Evolutionary conservation across 306 rosid genomes (phyloP).

Genomic region (Corylus avellana): DNA sequence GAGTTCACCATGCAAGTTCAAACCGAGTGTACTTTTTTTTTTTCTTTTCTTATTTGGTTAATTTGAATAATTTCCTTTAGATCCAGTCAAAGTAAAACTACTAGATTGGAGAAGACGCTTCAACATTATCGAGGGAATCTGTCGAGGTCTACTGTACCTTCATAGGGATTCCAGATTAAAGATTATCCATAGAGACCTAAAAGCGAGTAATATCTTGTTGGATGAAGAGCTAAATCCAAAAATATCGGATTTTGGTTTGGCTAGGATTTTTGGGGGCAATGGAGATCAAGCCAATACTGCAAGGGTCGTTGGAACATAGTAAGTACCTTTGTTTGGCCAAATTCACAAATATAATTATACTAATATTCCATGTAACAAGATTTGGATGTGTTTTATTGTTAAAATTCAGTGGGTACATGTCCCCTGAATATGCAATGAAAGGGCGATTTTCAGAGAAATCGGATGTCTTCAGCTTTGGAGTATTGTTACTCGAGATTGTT

Average conservation of each 20-base stretch:
- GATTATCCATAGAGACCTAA: slow-evolving; percentile 23
- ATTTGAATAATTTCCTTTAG: slow-evolving; percentile 2
- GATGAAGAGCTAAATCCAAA: slow-evolving; percentile 4
- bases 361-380: too few species aligned
- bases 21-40: not conserved
- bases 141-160: slow-evolving; percentile 21
- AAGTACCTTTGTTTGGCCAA: too few species aligned
- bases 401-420: not conserved
- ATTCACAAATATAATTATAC: too few species aligned
- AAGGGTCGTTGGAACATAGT: too few species aligned
- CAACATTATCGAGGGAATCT: not conserved
- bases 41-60: not conserved
- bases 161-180: slow-evolving; percentile 22
- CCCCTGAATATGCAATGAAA: not conserved
- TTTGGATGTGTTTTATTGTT: too few species aligned
- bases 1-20: not conserved
- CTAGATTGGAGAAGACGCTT: too few species aligned
- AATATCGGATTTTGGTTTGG: too few species aligned
- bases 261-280: too few species aligned
- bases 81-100: slow-evolving; percentile 9
- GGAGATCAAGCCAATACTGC: too few species aligned
- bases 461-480: slow-evolving; percentile 14
- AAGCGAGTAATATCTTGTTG: not conserved
- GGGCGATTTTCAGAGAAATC: not conserved
- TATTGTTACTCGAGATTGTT: slow-evolving; percentile 15